A percentile compares a stretch with the other conserved stretches of the same genome.
Evolutionary conservation across 2,329 filamentous ascomycete genomes (phyloP).

Genomic region (Trichophyton verrucosum): DNA sequence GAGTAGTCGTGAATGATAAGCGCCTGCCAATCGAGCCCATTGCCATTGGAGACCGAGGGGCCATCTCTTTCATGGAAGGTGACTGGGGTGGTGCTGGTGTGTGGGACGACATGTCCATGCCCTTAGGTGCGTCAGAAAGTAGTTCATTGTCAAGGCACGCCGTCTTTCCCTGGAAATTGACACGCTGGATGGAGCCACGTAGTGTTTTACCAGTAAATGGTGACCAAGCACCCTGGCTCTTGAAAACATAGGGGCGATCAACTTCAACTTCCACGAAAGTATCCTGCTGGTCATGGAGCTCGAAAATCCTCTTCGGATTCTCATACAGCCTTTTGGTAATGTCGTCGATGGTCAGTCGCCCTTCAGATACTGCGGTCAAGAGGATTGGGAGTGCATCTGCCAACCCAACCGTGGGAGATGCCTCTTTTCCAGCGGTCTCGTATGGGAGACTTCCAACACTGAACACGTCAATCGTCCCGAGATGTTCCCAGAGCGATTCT

Average conservation of each 20-base stretch:
- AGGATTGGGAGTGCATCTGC: conserved; percentile 61
- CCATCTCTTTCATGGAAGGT: conserved; percentile 36
- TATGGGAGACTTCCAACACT: conserved; percentile 68
- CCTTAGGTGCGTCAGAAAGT: conserved; percentile 44
- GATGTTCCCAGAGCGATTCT: conserved; percentile 59
- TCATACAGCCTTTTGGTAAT: conserved; percentile 59
- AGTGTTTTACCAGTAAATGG: conserved; percentile 59
- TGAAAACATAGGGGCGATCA: conserved; percentile 54
- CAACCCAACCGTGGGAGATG: conserved; percentile 54
- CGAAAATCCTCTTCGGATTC: conserved; percentile 69
- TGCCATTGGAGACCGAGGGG: conserved; percentile 28
- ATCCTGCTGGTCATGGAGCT: conserved; percentile 66
- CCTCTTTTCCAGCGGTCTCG: conserved; percentile 51
- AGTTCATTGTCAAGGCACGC: conserved; percentile 62
- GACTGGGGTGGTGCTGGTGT: conserved; percentile 25
- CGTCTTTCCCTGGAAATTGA: conserved; percentile 62
- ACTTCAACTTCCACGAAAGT: conserved; percentile 64
- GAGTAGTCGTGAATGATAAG: conserved; percentile 27
- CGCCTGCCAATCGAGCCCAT: conserved; percentile 29
- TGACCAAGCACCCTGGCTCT: conserved; percentile 47
- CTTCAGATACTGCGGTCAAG: conserved; percentile 62
- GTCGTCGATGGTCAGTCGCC: conserved; percentile 60
- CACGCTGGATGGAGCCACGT: conserved; percentile 58
- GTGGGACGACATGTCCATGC: conserved; percentile 66
- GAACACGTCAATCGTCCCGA: conserved; percentile 64